phyloP scores from a whole-genome alignment of 2,329 filamentous ascomycete genomes.

The Cladophialophora immunda region DNA sequence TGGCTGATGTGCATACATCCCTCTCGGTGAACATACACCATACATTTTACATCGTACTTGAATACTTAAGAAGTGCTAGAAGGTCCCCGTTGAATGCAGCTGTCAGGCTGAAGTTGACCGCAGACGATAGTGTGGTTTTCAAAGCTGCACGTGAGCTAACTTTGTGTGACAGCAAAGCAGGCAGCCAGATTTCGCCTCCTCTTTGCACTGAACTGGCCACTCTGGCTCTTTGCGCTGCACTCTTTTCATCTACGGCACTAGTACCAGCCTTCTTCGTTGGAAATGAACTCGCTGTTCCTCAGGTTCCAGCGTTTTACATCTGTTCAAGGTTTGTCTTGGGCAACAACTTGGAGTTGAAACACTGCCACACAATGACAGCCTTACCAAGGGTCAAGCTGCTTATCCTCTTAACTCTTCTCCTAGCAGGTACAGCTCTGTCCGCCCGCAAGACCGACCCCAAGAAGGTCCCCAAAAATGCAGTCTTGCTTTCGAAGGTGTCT shows the following conservation, averaged over 20 bases:
- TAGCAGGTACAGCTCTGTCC: slow-evolving; percentile 25
- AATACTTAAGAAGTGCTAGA: too few species aligned
- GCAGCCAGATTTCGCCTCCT: slow-evolving; percentile 24
- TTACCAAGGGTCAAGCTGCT: slow-evolving; percentile 18
- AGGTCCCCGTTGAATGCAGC: too few species aligned
- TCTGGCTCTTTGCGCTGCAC: slow-evolving; percentile 23
- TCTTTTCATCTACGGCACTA: not conserved
- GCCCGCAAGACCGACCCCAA: slow-evolving; percentile 43
- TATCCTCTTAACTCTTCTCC: slow-evolving; percentile 30
- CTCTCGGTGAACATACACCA: not conserved
- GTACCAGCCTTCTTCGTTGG: not conserved
- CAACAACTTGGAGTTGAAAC: not conserved
- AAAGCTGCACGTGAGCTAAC: not conserved
- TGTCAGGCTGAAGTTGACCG: too few species aligned
- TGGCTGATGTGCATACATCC: not conserved
- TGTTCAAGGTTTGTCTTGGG: slow-evolving; percentile 18
- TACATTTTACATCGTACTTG: not conserved
- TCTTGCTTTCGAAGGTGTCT: slow-evolving; percentile 73
- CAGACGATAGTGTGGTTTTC: too few species aligned
- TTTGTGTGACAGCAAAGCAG: slow-evolving; percentile 20
- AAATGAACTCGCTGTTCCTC: slow-evolving; percentile 1
- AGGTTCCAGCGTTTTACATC: not conserved
- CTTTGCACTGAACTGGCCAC: slow-evolving; percentile 28
- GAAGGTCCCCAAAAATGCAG: slow-evolving; percentile 54
- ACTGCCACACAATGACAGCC: slow-evolving; percentile 2